Evolutionary conservation across 331 rosid species (phyloP).

Genomic region (Spiraea crenata): DNA sequence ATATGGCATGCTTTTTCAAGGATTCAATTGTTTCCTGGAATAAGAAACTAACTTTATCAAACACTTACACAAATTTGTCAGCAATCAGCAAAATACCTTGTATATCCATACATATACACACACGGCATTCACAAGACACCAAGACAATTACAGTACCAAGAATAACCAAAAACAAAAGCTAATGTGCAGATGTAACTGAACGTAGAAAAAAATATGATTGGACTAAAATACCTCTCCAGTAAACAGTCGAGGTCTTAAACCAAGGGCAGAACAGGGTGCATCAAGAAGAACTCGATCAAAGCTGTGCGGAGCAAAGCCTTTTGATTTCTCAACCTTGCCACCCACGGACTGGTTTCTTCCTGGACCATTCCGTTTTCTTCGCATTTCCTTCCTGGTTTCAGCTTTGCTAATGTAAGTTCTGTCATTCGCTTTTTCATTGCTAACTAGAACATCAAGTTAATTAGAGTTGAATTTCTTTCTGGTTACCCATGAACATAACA

Average conservation of each 20-base stretch:
- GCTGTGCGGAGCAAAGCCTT: conserved; percentile 81
- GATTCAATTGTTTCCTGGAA: conserved; percentile 78
- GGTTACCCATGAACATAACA: conserved; percentile 8
- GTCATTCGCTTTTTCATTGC: conserved; percentile 43
- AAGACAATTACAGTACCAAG: neutral
- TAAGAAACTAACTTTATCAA: neutral
- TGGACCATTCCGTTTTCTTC: conserved; percentile 69
- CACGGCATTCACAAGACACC: neutral
- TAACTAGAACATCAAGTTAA: conserved; percentile 39
- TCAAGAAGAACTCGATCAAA: conserved; percentile 97
- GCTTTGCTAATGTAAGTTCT: conserved; percentile 65
- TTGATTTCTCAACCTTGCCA: conserved; percentile 70
- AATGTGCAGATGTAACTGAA: neutral
- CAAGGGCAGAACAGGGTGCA: conserved; percentile 98
- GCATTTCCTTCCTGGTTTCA: conserved; percentile 59
- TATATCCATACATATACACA: neutral
- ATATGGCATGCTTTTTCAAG: conserved; percentile 67
- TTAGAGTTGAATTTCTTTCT: conserved; percentile 24
- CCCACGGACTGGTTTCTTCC: conserved; percentile 80
- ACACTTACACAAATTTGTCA: neutral
- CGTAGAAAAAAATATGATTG: neutral
- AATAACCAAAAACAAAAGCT: neutral
- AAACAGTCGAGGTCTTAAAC: conserved; percentile 91
- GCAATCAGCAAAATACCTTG: neutral
- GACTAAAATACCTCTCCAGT: conserved; percentile 69